These are phyloP conservation scores for Nemania abortiva DNA, from an alignment of 2,329 filamentous ascomycete genomes.

Conservation along the genomic window DNA sequence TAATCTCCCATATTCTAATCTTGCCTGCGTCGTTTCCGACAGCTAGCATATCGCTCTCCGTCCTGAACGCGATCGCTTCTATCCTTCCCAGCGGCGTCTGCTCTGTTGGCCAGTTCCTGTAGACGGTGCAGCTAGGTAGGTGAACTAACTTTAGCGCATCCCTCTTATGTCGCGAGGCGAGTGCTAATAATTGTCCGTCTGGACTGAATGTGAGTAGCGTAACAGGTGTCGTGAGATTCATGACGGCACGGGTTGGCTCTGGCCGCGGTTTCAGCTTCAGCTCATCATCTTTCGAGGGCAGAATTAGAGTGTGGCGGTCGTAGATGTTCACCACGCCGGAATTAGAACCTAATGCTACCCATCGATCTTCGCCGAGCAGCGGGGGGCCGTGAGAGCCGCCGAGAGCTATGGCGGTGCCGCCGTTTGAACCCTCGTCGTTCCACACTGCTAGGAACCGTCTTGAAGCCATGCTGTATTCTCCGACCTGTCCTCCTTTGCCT, in stretches of 20 bases:
- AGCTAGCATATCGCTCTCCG: constrained; percentile 76
- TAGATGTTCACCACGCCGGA: constrained; percentile 95
- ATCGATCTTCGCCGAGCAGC: constrained; percentile 81
- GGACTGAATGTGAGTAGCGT: constrained; percentile 84
- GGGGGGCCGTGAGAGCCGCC: constrained; percentile 75
- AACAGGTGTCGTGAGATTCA: constrained; percentile 89
- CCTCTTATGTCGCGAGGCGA: constrained; percentile 88
- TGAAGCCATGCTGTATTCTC: constrained; percentile 82
- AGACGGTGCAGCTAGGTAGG: constrained; percentile 91
- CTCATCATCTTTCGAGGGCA: constrained; percentile 54
- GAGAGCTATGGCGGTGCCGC: constrained; percentile 83
- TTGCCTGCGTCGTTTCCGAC: constrained; percentile 91
- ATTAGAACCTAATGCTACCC: constrained; percentile 88
- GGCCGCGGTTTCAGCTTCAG: constrained; percentile 73
- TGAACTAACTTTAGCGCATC: constrained; percentile 90
- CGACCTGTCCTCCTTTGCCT: constrained; percentile 88
- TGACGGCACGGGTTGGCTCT: constrained; percentile 78
- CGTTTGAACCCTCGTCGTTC: constrained; percentile 90
- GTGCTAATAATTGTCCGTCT: constrained; percentile 89
- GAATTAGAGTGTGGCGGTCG: constrained; percentile 77
- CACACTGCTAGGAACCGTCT: constrained; percentile 82
- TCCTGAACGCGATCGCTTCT: constrained; percentile 77
- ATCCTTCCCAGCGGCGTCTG: constrained; percentile 89
- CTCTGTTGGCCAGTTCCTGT: constrained; percentile 95
- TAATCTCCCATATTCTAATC: constrained; percentile 91